Evolutionary conservation across 768 basidiomycete species (phyloP).

Genomic region (Amanita subjunquillea): DNA sequence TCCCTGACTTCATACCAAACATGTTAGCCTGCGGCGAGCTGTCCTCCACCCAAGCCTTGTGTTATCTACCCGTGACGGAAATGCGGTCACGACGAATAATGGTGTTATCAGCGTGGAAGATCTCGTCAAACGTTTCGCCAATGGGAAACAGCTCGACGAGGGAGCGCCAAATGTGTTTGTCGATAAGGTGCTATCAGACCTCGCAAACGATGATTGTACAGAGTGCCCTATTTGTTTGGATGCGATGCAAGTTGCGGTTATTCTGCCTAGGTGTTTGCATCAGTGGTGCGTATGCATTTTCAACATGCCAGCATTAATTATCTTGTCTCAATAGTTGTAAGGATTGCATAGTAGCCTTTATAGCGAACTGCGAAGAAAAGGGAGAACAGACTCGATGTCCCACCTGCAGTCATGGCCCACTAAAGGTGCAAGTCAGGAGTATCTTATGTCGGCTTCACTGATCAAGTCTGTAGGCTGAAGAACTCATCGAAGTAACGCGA

Average conservation of each 20-base stretch:
- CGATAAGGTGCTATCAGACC: constrained; percentile 53
- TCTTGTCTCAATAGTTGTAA: constrained; percentile 52
- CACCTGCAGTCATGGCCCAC: constrained; percentile 61
- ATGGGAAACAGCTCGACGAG: constrained; percentile 22
- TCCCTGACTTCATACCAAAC: background rate
- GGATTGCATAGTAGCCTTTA: constrained; percentile 74
- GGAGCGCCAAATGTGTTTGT: constrained; percentile 38
- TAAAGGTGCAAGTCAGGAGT: constrained; percentile 32
- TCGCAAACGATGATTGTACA: constrained; percentile 38
- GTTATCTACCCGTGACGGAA: constrained; percentile 34
- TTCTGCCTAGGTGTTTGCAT: constrained; percentile 72
- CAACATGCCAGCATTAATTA: background rate
- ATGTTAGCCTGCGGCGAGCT: constrained; percentile 70
- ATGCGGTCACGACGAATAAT: constrained; percentile 27
- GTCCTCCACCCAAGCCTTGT: constrained; percentile 88
- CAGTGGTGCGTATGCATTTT: constrained; percentile 37
- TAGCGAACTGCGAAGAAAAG: constrained; percentile 59
- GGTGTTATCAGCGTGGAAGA: constrained; percentile 44
- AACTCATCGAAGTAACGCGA: constrained; percentile 54
- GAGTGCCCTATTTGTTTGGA: constrained; percentile 84
- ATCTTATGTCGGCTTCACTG: background rate
- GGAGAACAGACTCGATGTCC: constrained; percentile 71
- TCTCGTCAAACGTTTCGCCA: constrained; percentile 43
- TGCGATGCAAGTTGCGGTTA: constrained; percentile 56
- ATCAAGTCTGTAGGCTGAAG: constrained; percentile 31